phyloP scores from a whole-genome alignment of 2,329 filamentous ascomycete genomes.

The Volutella citrinella region DNA sequence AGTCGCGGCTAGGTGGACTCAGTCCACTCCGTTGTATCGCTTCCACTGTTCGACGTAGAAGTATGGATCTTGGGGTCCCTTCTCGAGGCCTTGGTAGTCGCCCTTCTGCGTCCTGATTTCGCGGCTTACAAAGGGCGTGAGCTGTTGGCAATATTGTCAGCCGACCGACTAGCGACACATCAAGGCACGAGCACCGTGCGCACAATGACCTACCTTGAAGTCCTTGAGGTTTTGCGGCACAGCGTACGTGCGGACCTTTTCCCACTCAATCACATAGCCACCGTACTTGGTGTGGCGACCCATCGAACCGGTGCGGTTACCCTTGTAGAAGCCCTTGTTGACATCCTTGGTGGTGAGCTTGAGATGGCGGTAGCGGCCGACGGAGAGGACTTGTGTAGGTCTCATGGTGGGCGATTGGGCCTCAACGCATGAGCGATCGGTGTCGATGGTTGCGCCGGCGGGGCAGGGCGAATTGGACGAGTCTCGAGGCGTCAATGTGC shows the following conservation, averaged over 20 bases:
- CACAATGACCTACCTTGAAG: constrained; percentile 70
- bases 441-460: constrained; percentile 2
- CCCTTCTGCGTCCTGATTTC: constrained; percentile 53
- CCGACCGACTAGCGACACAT: too few species aligned
- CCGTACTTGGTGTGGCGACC: constrained; percentile 81
- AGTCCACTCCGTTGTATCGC: constrained; percentile 61
- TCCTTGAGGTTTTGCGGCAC: constrained; percentile 66
- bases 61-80: constrained; percentile 58
- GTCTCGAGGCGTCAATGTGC: constrained; percentile 11
- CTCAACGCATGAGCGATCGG: constrained; percentile 6
- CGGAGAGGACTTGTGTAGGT: constrained; percentile 64
- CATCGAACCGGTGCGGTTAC: constrained; percentile 84
- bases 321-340: constrained; percentile 95
- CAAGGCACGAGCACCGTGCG: too few species aligned
- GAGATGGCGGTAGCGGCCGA: constrained; percentile 69
- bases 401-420: constrained; percentile 48
- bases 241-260: constrained; percentile 87
- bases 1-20: constrained; percentile 25
- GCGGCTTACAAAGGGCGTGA: constrained; percentile 74
- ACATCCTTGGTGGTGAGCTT: constrained; percentile 89
- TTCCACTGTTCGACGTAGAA: constrained; percentile 67
- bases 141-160: too few species aligned
- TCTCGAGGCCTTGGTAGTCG: constrained; percentile 49
- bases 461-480: constrained; percentile 4
- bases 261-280: constrained; percentile 79